Conservation (phyloP, 805 yeast species). For the Kluyveromyces siamensis region DNA sequence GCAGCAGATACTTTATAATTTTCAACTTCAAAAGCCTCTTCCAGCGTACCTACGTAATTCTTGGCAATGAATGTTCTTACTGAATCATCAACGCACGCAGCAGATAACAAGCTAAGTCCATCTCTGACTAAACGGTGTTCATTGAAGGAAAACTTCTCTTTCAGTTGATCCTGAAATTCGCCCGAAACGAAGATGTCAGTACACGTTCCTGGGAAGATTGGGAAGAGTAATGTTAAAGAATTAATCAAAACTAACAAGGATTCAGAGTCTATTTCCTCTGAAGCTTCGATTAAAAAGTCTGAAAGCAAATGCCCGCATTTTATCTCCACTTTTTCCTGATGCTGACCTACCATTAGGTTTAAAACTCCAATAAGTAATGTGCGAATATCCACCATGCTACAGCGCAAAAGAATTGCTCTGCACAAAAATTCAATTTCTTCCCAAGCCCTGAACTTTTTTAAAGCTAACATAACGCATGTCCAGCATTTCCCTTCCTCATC, state of each 20-base stretch:
- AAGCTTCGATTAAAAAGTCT: conserved; percentile 19
- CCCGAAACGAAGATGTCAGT: conserved; percentile 23
- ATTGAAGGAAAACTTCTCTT: conserved; percentile 5
- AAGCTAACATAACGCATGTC: conserved; percentile 13
- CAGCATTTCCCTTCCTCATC: conserved; percentile 6
- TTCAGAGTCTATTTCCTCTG: conserved; percentile 15
- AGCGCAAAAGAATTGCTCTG: conserved; percentile 17
- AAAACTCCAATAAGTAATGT: conserved; percentile 17
- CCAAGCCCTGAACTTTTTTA: conserved; percentile 7
- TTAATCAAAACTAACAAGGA: conserved; percentile 15
- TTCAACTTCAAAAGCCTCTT: conserved; percentile 27
- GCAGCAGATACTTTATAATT: conserved; percentile 31
- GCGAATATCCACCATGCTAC: conserved; percentile 12
- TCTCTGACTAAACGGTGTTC: conserved; percentile 16
- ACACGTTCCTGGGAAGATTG: conserved; percentile 21
- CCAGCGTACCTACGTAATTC: conserved; percentile 34
- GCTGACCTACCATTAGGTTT: conserved; percentile 10
- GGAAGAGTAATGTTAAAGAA: conserved; percentile 20
- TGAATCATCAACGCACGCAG: conserved; percentile 42
- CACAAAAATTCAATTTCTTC: conserved; percentile 18
- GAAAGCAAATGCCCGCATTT: conserved; percentile 13
- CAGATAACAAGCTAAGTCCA: conserved; percentile 32
- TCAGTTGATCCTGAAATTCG: conserved; percentile 21
- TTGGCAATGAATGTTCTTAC: conserved; percentile 40
- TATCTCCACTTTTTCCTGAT: conserved; percentile 12